Percentiles rank a stretch among this genome's conserved stretches.
phyloP scores from a whole-genome alignment of 495 filamentous ascomycete species.

The Penicillium turbatum region DNA sequence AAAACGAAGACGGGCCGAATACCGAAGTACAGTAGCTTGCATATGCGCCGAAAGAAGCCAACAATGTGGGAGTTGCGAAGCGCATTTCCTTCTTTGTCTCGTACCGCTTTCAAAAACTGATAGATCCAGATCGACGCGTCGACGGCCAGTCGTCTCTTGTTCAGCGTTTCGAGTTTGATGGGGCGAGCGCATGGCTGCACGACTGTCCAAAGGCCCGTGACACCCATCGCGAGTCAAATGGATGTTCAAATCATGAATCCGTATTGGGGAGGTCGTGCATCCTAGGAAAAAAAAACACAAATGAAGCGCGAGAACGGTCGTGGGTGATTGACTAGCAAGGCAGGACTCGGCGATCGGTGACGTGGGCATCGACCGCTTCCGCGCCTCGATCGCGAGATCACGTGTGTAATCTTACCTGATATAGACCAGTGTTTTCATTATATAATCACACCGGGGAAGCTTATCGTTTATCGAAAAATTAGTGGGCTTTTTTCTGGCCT shows the following conservation, averaged over 20 bases:
- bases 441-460: conserved; percentile 1
- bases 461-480: conserved; percentile 1
- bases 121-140: conserved; percentile 99
- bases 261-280: not conserved
- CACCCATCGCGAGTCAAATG: conserved; percentile 66
- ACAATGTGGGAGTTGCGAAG: conserved; percentile 92
- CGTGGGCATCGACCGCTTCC: conserved; percentile 9
- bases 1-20: conserved; percentile 98
- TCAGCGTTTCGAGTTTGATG: conserved; percentile 92
- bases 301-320: not conserved
- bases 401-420: conserved; percentile 23
- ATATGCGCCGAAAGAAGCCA: conserved; percentile 96
- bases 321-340: not conserved
- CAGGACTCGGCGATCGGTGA: conserved; percentile 10
- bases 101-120: conserved; percentile 97
- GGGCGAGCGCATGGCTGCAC: conserved; percentile 79
- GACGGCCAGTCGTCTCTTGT: conserved; percentile 89
- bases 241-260: not conserved
- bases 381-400: conserved; percentile 26
- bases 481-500: conserved; percentile 10
- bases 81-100: conserved; percentile 96
- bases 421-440: conserved; percentile 16
- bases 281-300: not conserved
- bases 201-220: conserved; percentile 94
- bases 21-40: conserved; percentile 94